Conservation (phyloP, 495 filamentous ascomycete species). For the Rhypophila decipiens region DNA sequence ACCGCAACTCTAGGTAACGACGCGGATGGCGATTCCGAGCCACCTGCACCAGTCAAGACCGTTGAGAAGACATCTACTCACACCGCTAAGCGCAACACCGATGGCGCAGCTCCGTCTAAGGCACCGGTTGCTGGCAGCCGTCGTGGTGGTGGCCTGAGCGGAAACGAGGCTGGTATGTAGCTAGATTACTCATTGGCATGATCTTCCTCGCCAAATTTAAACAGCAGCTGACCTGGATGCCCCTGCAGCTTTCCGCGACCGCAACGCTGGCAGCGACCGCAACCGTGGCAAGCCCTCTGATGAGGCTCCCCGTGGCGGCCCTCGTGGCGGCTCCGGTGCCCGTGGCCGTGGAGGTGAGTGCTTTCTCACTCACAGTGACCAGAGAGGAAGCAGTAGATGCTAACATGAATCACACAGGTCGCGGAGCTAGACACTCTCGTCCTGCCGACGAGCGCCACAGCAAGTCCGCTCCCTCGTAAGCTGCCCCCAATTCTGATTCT, state of each 20-base stretch:
- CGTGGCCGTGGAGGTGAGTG: conserved; percentile 53
- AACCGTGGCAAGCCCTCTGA: conserved; percentile 80
- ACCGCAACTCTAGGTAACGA: conserved; percentile 60
- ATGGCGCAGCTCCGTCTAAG: conserved; percentile 61
- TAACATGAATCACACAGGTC: conserved; percentile 27
- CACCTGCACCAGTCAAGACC: conserved; percentile 73
- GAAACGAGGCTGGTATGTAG: conserved; percentile 74
- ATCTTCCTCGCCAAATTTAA: neutral
- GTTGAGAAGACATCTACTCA: conserved; percentile 77
- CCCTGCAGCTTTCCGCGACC: conserved; percentile 86
- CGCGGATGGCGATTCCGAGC: conserved; percentile 74
- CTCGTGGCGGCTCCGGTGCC: conserved; percentile 47
- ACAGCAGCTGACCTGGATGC: conserved; percentile 8
- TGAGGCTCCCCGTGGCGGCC: conserved; percentile 51
- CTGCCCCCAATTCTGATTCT: conserved; percentile 8
- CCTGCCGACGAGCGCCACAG: conserved; percentile 77
- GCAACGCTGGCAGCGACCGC: conserved; percentile 69
- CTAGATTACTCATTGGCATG: conserved; percentile 2
- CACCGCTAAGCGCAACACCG: conserved; percentile 82
- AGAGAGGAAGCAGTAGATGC: neutral
- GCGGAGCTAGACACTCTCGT: conserved; percentile 39
- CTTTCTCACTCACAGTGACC: neutral
- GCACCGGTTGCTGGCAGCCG: conserved; percentile 38
- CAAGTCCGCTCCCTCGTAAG: conserved; percentile 64
- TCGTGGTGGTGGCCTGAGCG: conserved; percentile 54